phyloP scores from a whole-genome alignment of 2,329 filamentous ascomycete genomes.

The Clonostachys sp. region DNA sequence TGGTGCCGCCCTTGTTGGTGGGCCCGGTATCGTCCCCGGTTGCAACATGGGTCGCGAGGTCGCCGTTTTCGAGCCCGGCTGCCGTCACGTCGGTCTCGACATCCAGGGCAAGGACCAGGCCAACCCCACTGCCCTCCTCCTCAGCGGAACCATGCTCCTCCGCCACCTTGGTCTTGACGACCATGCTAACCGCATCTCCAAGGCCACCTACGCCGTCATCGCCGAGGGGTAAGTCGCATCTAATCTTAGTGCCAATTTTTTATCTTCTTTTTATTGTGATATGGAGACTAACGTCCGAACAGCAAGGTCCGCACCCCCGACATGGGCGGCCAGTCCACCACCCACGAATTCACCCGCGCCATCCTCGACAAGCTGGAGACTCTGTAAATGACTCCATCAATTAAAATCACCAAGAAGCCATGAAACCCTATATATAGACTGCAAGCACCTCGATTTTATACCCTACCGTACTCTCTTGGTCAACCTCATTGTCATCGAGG shows the following conservation, averaged over 20 bases:
- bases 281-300: conserved; percentile 31
- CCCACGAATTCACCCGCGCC: conserved; percentile 91
- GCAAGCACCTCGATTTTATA: too few species aligned
- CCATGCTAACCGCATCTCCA: conserved; percentile 96
- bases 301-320: conserved; percentile 87
- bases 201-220: conserved; percentile 74
- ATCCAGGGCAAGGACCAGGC: conserved; percentile 99
- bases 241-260: neutral
- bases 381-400: conserved; percentile 37
- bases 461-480: too few species aligned
- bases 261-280: neutral
- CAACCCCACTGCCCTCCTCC: conserved; percentile 93
- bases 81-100: conserved; percentile 97
- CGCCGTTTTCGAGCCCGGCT: conserved; percentile 97
- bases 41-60: conserved; percentile 99
- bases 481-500: too few species aligned
- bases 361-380: conserved; percentile 94
- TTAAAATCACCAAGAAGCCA: too few species aligned
- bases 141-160: conserved; percentile 95
- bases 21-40: conserved; percentile 92
- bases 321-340: conserved; percentile 88
- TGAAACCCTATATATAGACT: too few species aligned
- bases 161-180: conserved; percentile 96
- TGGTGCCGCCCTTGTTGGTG: conserved; percentile 92
- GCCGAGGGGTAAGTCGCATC: conserved; percentile 71